Percentiles rank a stretch among this genome's conserved stretches.
Conservation (phyloP, 1,139 yeast genomes). For the Magnusiomyces tetraspermus region DNA sequence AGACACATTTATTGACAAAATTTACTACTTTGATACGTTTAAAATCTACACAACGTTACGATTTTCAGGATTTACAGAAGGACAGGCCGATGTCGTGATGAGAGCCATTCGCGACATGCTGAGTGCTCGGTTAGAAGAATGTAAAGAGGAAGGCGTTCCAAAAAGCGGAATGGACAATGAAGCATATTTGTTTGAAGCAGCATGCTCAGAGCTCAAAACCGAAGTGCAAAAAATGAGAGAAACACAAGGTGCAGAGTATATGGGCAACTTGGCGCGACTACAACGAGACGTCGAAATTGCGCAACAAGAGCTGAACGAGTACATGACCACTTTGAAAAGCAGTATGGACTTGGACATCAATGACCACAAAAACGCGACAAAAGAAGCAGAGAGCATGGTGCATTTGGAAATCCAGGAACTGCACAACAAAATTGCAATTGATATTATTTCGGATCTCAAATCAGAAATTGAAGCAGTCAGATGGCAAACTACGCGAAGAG, state of each 20-base stretch:
- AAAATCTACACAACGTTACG: constrained; percentile 31
- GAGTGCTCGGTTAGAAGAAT: constrained; percentile 41
- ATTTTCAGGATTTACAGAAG: constrained; percentile 34
- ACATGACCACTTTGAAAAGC: constrained; percentile 54
- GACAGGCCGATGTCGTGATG: constrained; percentile 36
- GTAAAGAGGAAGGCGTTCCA: constrained; percentile 54
- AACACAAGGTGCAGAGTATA: constrained; percentile 56
- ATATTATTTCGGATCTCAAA: constrained; percentile 69
- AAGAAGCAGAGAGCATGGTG: constrained; percentile 61
- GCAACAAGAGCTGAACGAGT: constrained; percentile 69
- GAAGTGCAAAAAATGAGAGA: constrained; percentile 72
- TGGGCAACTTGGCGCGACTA: constrained; percentile 56
- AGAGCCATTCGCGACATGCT: constrained; percentile 31
- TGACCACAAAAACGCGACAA: constrained; percentile 79
- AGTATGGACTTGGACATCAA: constrained; percentile 77
- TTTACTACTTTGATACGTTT: constrained; percentile 35
- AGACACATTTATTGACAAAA: background rate
- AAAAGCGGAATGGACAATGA: constrained; percentile 74
- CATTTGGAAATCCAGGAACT: constrained; percentile 72
- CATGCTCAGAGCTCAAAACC: constrained; percentile 76
- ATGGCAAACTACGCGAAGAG: constrained; percentile 91
- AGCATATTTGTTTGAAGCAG: constrained; percentile 81
- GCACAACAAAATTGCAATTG: constrained; percentile 76
- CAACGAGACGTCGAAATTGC: constrained; percentile 64
- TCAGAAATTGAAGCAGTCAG: constrained; percentile 81